Conservation (phyloP, 176 grass and related monocot species). For the Carex kokanica region DNA sequence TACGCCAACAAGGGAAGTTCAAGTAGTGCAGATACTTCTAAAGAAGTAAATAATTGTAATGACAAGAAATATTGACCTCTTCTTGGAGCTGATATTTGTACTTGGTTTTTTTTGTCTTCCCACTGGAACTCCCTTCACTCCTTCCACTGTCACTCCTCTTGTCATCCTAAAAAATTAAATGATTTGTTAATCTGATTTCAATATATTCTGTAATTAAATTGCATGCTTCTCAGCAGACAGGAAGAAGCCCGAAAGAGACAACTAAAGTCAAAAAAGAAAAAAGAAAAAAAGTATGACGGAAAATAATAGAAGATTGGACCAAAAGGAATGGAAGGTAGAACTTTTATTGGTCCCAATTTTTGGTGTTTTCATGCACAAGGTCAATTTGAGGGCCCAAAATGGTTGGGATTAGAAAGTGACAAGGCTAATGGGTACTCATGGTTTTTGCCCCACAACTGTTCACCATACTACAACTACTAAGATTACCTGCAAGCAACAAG, state of each 20-base stretch:
- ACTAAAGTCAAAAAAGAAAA: constrained; percentile 14
- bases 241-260: neutral
- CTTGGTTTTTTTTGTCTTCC: constrained; percentile 31
- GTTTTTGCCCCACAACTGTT: constrained; percentile 2
- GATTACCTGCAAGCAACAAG: constrained; percentile 17
- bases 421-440: constrained; percentile 4
- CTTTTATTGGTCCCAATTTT: constrained; percentile 16
- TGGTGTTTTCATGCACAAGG: constrained; percentile 5
- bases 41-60: neutral
- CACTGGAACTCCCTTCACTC: constrained; percentile 36
- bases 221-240: constrained; percentile 42
- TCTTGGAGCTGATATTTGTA: constrained; percentile 75
- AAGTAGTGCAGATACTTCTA: neutral
- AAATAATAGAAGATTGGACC: constrained; percentile 8
- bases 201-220: constrained; percentile 37
- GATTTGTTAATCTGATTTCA: constrained; percentile 2
- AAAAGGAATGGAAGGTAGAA: constrained; percentile 30
- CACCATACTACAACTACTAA: neutral
- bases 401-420: constrained; percentile 22
- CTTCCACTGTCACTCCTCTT: constrained; percentile 40
- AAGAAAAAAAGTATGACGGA: constrained; percentile 20
- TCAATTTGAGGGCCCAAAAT: constrained; percentile 32
- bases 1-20: neutral
- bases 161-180: constrained; percentile 51
- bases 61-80: constrained; percentile 46